These are phyloP conservation scores for Primulina tabacum DNA, from an alignment of 257 asterid genomes.

Conservation along the genomic window DNA sequence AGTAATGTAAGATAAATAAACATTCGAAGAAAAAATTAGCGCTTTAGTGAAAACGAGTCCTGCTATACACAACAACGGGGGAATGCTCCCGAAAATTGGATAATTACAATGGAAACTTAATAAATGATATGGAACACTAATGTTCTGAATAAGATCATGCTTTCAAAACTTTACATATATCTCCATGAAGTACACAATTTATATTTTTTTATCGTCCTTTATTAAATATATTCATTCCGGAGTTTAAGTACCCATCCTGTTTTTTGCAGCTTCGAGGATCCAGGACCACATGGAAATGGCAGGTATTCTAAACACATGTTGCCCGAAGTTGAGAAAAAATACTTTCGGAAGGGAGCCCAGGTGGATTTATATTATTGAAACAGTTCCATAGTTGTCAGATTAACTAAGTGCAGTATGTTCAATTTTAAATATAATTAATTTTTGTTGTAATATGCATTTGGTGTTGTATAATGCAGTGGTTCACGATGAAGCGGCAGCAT, in stretches of 20 bases:
- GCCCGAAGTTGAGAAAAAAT: slow-evolving; percentile 92
- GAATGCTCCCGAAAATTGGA: background rate
- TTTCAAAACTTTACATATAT: too few species aligned
- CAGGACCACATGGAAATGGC: slow-evolving; percentile 99
- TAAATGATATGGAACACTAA: too few species aligned
- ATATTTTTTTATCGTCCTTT: background rate
- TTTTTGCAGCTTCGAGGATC: slow-evolving; percentile 88
- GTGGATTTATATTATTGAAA: slow-evolving; percentile 38
- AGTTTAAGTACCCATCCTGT: slow-evolving; percentile 20
- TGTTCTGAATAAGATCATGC: too few species aligned
- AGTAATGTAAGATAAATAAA: too few species aligned
- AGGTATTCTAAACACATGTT: slow-evolving; percentile 87
- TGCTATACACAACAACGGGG: too few species aligned
- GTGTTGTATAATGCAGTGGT: slow-evolving; percentile 69
- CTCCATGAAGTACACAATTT: too few species aligned
- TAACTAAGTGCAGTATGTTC: slow-evolving; percentile 10
- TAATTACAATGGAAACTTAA: background rate
- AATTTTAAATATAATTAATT: slow-evolving; percentile 2
- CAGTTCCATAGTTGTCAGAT: slow-evolving; percentile 7
- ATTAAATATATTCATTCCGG: slow-evolving; percentile 7
- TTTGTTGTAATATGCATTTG: slow-evolving; percentile 18
- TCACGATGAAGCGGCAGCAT: slow-evolving; percentile 96
- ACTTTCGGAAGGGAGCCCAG: slow-evolving; percentile 99
- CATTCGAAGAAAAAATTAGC: too few species aligned
- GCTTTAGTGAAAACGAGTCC: too few species aligned